These are phyloP conservation scores for Suillus paluster DNA, from an alignment of 768 basidiomycete genomes.

Conservation along the genomic window DNA sequence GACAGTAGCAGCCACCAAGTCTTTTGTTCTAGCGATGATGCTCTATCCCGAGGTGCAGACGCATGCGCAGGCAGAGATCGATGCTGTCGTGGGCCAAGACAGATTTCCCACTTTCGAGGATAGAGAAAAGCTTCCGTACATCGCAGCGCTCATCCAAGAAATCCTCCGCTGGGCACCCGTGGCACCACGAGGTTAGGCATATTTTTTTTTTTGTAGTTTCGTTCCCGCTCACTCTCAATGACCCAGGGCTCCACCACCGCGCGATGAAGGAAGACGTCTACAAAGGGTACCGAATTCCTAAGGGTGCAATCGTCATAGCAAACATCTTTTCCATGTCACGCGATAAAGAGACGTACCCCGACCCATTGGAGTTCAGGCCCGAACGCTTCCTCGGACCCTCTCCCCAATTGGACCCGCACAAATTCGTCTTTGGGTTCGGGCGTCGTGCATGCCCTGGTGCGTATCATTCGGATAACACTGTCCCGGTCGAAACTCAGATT, in stretches of 20 bases:
- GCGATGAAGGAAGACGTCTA: conserved; percentile 16
- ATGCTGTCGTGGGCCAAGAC: conserved; percentile 25
- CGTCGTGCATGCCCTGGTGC: conserved; percentile 22
- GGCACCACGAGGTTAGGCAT: conserved; percentile 1
- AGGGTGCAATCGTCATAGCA: conserved; percentile 17
- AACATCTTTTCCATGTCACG: conserved; percentile 26
- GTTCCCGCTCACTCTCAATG: not conserved
- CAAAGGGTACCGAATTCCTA: conserved; percentile 23
- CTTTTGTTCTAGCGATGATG: conserved; percentile 32
- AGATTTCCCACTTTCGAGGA: conserved; percentile 29
- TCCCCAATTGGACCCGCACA: conserved; percentile 17
- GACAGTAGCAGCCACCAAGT: not conserved
- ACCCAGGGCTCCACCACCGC: not conserved
- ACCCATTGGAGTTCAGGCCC: conserved; percentile 22
- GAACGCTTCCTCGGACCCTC: conserved; percentile 24
- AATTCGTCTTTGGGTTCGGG: conserved; percentile 21
- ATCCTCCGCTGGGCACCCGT: conserved; percentile 25
- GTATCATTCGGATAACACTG: not conserved
- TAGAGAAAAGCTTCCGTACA: conserved; percentile 27
- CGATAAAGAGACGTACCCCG: conserved; percentile 20
- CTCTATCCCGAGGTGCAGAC: conserved; percentile 29
- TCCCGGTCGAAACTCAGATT: not conserved
- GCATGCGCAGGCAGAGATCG: conserved; percentile 31
- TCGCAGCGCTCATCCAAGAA: conserved; percentile 29
- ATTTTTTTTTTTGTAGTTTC: not conserved